Conservation (phyloP, 768 basidiomycete species). For the Macrolepiota dolichaula region DNA sequence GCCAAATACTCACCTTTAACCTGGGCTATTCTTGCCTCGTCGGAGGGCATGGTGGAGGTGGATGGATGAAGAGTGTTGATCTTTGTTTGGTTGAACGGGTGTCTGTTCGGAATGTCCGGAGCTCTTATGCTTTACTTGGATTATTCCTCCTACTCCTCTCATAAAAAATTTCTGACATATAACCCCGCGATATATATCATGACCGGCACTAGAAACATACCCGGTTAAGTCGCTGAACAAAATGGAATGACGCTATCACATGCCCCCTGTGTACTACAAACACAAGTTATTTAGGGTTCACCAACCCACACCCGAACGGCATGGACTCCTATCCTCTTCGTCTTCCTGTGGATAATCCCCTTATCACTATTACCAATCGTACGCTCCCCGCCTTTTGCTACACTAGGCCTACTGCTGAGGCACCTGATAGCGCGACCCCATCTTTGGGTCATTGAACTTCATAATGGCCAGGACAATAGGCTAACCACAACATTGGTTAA, state of each 20-base stretch:
- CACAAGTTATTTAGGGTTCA: not conserved
- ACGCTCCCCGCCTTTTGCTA: conserved; percentile 11
- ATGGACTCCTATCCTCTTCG: conserved; percentile 4
- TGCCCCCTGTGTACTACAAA: not conserved
- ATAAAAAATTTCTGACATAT: not conserved
- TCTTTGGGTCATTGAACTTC: conserved; percentile 78
- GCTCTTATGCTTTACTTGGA: not conserved
- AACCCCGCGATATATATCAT: too few relatives aligned
- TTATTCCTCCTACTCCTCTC: not conserved
- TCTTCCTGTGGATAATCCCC: conserved; percentile 27
- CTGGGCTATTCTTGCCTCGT: conserved; percentile 34
- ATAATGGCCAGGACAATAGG: conserved; percentile 74
- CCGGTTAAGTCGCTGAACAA: not conserved
- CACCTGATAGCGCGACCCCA: conserved; percentile 45
- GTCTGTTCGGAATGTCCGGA: conserved; percentile 10
- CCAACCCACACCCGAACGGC: not conserved
- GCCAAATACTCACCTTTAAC: conserved; percentile 47
- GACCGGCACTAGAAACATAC: not conserved
- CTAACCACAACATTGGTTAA: conserved; percentile 57
- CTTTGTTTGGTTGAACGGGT: conserved; percentile 19
- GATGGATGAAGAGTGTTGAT: conserved; percentile 19
- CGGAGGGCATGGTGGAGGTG: conserved; percentile 34
- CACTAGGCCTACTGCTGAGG: not conserved
- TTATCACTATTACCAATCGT: conserved; percentile 73
- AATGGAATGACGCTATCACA: not conserved